Percentiles rank a stretch among this genome's conserved stretches.
Evolutionary conservation across 225 moss, liverwort and hornwort species (phyloP).

Genomic region (Pleurozium schreberi): DNA sequence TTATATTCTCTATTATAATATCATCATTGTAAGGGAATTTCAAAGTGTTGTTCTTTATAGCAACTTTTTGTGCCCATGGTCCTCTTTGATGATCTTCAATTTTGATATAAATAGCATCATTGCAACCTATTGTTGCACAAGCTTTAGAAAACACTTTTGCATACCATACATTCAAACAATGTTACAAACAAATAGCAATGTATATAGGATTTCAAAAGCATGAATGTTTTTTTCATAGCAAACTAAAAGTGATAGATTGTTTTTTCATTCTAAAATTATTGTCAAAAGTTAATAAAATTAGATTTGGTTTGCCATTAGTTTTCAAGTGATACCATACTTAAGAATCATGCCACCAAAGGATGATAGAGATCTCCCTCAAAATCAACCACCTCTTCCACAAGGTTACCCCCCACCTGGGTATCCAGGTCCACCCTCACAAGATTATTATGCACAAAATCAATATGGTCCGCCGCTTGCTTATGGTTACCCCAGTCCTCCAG

Average conservation of each 20-base stretch:
- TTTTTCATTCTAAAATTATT: not conserved
- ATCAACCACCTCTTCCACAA: not conserved
- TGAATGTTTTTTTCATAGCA: not conserved
- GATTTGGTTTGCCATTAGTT: not conserved
- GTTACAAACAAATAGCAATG: not conserved
- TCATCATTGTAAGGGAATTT: not conserved
- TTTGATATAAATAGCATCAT: not conserved
- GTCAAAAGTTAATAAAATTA: not conserved
- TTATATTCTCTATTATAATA: not conserved
- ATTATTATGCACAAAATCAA: not conserved
- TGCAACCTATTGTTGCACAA: not conserved
- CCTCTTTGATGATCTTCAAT: not conserved
- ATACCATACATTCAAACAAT: no score
- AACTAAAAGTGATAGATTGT: not conserved
- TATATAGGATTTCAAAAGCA: not conserved
- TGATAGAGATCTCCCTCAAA: not conserved
- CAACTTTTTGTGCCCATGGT: not conserved
- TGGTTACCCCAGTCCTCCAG: slow-evolving; percentile 1
- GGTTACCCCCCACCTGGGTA: slow-evolving; percentile 15
- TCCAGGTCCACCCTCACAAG: not conserved
- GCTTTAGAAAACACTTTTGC: not conserved
- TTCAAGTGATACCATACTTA: not conserved
- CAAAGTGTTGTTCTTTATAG: not conserved
- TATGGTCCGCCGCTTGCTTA: not conserved
- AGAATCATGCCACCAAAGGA: not conserved